Evolutionary conservation across 164 flowering plant species (phyloP), one percentile per base, ranked within the genome.

Genomic region (Litsea cubeba): DNA sequence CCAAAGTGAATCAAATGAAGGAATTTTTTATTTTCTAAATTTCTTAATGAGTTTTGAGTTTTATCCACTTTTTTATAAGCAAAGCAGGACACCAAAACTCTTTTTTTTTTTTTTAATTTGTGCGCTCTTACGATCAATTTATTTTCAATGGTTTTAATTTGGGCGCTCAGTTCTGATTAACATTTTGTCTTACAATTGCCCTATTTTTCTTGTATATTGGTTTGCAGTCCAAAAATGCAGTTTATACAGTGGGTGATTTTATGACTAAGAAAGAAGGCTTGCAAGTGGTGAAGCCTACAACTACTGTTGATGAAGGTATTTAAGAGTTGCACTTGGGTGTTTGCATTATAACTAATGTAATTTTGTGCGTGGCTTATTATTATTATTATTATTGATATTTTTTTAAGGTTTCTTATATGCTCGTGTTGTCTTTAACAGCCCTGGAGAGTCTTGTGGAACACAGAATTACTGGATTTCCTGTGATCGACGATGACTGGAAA

Each of bases 401-500:
- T 30, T 30, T 14, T 14, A 12, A 15, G 60, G 20, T 46, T 65
- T 68, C 72, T 82, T 23, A 77, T 79, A 54, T 49, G 23, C 12
- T 69, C 2, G 12, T 22, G 15, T 73, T 77, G 32, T 76, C 28
- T 57, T 71, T 69, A 75, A 75, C 90, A 95, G 99, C 99, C 3
- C 70, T 93, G 80, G 94, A 91, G 76, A 72, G 40, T 69, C 94
- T 95, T 71, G 99, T 93, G 68, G 95, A 93, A 51, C 79, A 90
- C 72, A 86, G 95, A 79, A 89, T 95, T 76, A 88, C 97, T 76
- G 99, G 99, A 70, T 93, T 93, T 81, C 99, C 99, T 50, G 99
- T 95, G 78, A 82, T 95, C 78, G 93, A 90, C 72, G 97, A 93
- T 65, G 86, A 93, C 74, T 93, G 99, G 97, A 87, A 90, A 69